These are phyloP conservation scores for Venturia oleaginea DNA, from an alignment of 2,329 filamentous ascomycete genomes.

Conservation along the genomic window DNA sequence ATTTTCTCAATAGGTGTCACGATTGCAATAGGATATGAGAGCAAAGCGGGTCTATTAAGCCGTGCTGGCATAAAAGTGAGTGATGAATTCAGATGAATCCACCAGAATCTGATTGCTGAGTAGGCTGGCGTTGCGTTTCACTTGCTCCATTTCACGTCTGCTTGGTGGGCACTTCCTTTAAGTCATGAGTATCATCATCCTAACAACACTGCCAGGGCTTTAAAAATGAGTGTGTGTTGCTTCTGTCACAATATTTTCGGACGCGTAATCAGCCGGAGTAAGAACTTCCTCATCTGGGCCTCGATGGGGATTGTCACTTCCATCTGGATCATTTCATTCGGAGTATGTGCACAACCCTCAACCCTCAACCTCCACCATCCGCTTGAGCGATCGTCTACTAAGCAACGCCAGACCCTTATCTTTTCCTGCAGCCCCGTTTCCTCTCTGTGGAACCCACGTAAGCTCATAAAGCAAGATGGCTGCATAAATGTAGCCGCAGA, in stretches of 20 bases:
- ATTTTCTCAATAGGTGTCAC: background rate
- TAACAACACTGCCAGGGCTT: background rate
- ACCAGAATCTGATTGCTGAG: background rate
- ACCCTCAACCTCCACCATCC: background rate
- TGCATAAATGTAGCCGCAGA: background rate
- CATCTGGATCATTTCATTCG: background rate
- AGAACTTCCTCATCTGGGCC: background rate
- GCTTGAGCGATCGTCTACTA: background rate
- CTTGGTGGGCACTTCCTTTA: background rate
- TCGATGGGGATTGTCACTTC: background rate
- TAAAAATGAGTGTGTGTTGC: background rate
- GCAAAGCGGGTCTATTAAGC: background rate
- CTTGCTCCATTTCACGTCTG: background rate
- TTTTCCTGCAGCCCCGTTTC: constrained; percentile 7
- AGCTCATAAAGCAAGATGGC: background rate
- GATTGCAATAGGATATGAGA: background rate
- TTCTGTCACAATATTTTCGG: constrained; percentile 5
- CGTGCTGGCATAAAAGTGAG: background rate
- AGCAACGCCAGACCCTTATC: background rate
- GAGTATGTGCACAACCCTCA: background rate
- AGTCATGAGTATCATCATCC: background rate
- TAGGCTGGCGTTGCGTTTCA: background rate
- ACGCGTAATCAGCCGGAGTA: background rate
- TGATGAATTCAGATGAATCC: background rate
- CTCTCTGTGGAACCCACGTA: background rate